phyloP scores from a whole-genome alignment of 208 protist genomes.

The Leishmania lainsoni region DNA sequence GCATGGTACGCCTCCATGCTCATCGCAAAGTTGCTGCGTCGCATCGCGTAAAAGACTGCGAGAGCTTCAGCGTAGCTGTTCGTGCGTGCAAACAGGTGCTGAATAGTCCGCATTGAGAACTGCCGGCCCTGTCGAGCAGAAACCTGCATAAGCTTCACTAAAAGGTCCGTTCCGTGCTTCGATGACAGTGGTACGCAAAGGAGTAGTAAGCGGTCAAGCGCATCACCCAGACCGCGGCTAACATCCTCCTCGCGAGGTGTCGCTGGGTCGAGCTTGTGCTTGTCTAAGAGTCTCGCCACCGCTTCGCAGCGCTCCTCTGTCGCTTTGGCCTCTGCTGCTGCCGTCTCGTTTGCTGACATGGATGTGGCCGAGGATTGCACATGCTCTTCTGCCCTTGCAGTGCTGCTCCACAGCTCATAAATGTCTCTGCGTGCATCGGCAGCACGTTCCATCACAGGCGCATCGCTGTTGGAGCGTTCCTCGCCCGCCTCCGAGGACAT shows the following conservation, averaged over 20 bases:
- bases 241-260: constrained; percentile 80
- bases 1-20: constrained; percentile 90
- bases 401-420: constrained; percentile 61
- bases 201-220: constrained; percentile 83
- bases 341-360: constrained; percentile 4
- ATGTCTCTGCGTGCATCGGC: constrained; percentile 74
- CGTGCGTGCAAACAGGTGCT: constrained; percentile 87
- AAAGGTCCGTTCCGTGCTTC: constrained; percentile 39
- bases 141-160: constrained; percentile 68
- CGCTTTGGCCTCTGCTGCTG: constrained; percentile 17
- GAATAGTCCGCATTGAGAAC: constrained; percentile 82
- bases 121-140: constrained; percentile 63
- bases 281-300: constrained; percentile 40
- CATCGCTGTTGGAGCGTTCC: not conserved
- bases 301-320: constrained; percentile 32
- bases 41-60: constrained; percentile 86
- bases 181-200: constrained; percentile 69
- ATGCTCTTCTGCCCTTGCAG: constrained; percentile 19
- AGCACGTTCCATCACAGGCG: constrained; percentile 67
- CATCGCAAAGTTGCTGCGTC: constrained; percentile 83
- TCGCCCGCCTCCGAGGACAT: not conserved
- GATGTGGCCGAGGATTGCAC: constrained; percentile 4
- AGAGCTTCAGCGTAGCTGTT: constrained; percentile 80
- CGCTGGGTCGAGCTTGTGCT: constrained; percentile 57
- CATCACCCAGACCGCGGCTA: constrained; percentile 79